A percentile compares a stretch with the other conserved stretches of the same genome.
Evolutionary conservation across 441 rosid species (phyloP).

Genomic region (Biscutella laevigata): DNA sequence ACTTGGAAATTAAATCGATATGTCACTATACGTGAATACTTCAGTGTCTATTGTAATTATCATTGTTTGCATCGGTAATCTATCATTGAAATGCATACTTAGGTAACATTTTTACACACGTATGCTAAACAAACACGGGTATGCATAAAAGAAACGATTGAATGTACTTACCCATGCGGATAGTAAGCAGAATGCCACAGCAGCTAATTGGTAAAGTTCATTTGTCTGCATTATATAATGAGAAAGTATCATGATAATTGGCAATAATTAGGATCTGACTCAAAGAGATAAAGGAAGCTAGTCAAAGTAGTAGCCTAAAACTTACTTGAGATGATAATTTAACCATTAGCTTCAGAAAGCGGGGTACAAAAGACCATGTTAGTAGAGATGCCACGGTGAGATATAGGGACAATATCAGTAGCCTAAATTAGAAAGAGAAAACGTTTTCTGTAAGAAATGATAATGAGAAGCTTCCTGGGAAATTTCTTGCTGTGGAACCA

Average conservation of each 20-base stretch:
- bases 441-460: constrained; percentile 8
- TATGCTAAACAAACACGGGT: neutral
- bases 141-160: neutral
- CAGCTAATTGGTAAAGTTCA: constrained; percentile 95
- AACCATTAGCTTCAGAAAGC: constrained; percentile 88
- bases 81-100: neutral
- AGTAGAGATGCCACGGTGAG: constrained; percentile 64
- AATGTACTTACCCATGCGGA: constrained; percentile 89
- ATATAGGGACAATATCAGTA: constrained; percentile 64
- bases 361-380: constrained; percentile 94
- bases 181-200: constrained; percentile 91
- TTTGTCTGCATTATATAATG: constrained; percentile 54
- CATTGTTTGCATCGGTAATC: neutral
- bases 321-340: constrained; percentile 95
- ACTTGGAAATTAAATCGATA: neutral
- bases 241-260: constrained; percentile 3
- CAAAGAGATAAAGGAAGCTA: neutral
- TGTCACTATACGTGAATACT: neutral
- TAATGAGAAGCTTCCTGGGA: neutral
- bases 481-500: constrained; percentile 1
- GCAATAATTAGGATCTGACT: neutral
- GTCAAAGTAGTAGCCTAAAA: constrained; percentile 11
- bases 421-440: constrained; percentile 37
- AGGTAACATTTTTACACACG: neutral
- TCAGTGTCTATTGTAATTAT: neutral